A percentile compares a stretch with the other conserved stretches of the same genome.
phyloP scores from a whole-genome alignment of 345 rosid genomes.

The Populus nigra region DNA sequence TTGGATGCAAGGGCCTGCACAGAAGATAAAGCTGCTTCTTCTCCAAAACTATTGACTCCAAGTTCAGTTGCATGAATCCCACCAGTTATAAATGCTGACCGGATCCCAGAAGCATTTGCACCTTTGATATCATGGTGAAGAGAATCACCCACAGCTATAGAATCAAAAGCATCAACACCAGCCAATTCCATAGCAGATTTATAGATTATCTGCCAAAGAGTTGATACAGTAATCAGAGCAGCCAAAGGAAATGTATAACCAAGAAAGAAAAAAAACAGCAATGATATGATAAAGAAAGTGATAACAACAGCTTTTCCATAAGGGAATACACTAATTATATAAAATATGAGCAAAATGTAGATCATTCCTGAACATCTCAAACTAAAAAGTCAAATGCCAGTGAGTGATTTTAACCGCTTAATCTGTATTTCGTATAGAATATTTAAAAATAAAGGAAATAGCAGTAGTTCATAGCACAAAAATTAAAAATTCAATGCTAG shows the following conservation, averaged over 20 bases:
- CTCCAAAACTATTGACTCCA: slow-evolving; percentile 58
- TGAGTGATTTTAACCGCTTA: neutral
- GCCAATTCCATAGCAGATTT: slow-evolving; percentile 70
- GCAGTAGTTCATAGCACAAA: neutral
- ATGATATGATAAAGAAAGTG: neutral
- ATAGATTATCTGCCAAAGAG: slow-evolving; percentile 63
- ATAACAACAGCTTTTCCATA: no score
- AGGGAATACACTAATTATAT: no score
- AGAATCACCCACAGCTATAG: slow-evolving; percentile 83
- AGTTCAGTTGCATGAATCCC: slow-evolving; percentile 84
- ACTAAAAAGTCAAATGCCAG: neutral
- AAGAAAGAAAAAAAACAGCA: neutral
- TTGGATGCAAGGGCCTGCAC: slow-evolving; percentile 59
- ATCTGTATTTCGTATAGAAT: neutral
- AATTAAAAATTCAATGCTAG: neutral
- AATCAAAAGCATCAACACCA: slow-evolving; percentile 52
- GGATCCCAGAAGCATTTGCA: slow-evolving; percentile 79
- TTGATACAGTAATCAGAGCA: neutral
- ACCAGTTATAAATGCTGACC: slow-evolving; percentile 61
- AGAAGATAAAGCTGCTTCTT: slow-evolving; percentile 52
- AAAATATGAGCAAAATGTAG: no score
- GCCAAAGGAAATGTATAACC: neutral
- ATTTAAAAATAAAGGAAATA: neutral
- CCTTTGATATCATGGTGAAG: slow-evolving; percentile 91
- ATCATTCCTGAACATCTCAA: neutral